Evolutionary conservation across 345 rosid genomes (phyloP), one percentile per base, ranked within the genome.

Genomic region (Alliaria petiolata): DNA sequence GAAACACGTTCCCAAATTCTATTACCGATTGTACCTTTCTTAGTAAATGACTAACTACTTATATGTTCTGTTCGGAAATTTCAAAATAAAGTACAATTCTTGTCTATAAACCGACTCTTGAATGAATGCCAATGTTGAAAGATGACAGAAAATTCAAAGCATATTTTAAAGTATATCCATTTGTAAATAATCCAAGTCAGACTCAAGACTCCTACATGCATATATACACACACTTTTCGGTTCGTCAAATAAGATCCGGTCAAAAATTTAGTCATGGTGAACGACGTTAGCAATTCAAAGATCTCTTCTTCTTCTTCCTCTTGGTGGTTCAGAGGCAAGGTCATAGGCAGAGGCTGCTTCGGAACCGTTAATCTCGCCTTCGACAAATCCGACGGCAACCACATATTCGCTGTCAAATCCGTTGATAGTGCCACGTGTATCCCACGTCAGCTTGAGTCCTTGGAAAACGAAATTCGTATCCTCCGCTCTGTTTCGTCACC

Each of bases 401-500:
- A 40, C 9, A 81, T 80, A 11, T 87, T 83, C 25, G 89, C 87
- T 0, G 92, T 85, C 7, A 87, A 87, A 74, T 85, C 91, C 0
- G 91, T 84, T 14, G 74, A 70, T 16, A 22, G 13, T 10, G 67
- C 28, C 53, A 61, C 79, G 1, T 69, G 78, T 54, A 72, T 70
- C 40, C 62, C 83, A 0, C 10, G 26, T 5, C 88, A 80, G 44
- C 62, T 73, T 38, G 80, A 79, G 52, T 70, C 81, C 8, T 47
- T 87, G 52, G 88, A 85, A 77, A 82, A 81, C 53, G 92, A 87
- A 77, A 84, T 87, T 50, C 53, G 77, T 70, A 78, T 84, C 54
- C 92, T 87, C 26, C 76, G 84, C 5, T 83, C 88, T 2, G 72
- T 85, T 31, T 52, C 62, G 0, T 67, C 61, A 34, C 71, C 46